Percentiles rank a stretch among this genome's conserved stretches.
These are phyloP conservation scores for Flaveria ramosissima DNA, from an alignment of 129 eudicot species.

Conservation along the genomic window DNA sequence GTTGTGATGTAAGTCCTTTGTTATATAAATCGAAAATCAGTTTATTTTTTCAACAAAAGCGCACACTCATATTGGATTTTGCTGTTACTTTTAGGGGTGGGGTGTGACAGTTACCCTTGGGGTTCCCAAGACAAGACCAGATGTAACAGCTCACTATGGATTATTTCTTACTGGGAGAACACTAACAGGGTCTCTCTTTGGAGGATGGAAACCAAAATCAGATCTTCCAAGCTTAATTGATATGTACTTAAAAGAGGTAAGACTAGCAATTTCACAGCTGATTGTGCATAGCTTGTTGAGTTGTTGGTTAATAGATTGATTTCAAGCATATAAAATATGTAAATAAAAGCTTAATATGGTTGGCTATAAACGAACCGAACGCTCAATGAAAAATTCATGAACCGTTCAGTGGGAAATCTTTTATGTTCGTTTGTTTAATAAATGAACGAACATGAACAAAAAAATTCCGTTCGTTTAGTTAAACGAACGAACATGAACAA, in stretches of 20 bases:
- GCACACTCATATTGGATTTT: neutral
- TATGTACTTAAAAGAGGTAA: constrained; percentile 77
- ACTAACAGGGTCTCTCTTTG: constrained; percentile 79
- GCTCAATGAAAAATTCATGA: too few relatives aligned
- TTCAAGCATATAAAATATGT: too few relatives aligned
- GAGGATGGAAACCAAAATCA: constrained; percentile 99
- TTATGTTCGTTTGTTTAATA: too few relatives aligned
- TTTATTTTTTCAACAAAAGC: neutral
- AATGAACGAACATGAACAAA: too few relatives aligned
- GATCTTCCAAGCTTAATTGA: constrained; percentile 80
- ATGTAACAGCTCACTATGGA: constrained; percentile 76
- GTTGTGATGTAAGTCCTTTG: constrained; percentile 60
- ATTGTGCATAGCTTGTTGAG: too few relatives aligned
- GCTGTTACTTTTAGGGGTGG: constrained; percentile 67
- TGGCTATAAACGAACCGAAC: too few relatives aligned
- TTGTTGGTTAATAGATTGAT: too few relatives aligned
- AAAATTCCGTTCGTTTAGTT: too few relatives aligned
- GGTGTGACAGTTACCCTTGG: constrained; percentile 95
- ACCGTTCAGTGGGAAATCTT: too few relatives aligned
- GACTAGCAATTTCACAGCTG: neutral
- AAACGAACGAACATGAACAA: too few relatives aligned
- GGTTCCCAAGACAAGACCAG: constrained; percentile 84
- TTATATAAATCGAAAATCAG: neutral
- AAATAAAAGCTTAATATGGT: too few relatives aligned
- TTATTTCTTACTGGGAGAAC: constrained; percentile 80